A percentile compares a stretch with the other conserved stretches of the same genome.
Conservation (phyloP, 345 rosid genomes). For the Excoecaria agallocha region DNA sequence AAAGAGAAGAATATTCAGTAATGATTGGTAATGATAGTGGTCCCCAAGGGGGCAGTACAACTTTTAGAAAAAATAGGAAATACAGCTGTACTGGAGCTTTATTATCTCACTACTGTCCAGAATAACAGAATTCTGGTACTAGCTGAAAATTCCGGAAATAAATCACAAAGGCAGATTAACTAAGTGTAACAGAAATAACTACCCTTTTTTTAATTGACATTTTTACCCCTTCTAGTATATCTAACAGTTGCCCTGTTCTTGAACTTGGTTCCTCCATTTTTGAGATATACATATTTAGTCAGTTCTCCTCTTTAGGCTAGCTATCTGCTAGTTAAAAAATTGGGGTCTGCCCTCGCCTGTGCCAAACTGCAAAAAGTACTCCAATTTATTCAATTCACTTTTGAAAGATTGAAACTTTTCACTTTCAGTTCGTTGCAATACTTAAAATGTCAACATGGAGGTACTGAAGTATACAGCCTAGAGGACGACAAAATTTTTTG, state of each 20-base stretch:
- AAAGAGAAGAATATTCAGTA: too few species aligned
- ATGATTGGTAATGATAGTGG: too few species aligned
- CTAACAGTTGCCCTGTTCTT: not conserved
- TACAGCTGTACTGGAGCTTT: too few species aligned
- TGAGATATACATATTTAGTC: not conserved
- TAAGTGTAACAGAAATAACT: too few species aligned
- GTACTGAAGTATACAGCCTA: constrained; percentile 4
- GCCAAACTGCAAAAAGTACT: not conserved
- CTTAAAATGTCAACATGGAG: not conserved
- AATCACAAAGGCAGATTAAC: too few species aligned
- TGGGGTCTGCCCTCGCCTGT: not conserved
- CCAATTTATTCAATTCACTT: not conserved
- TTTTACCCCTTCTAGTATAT: too few species aligned
- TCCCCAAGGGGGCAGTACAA: too few species aligned
- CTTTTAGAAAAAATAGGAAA: too few species aligned
- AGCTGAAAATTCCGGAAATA: too few species aligned
- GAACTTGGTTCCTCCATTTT: not conserved
- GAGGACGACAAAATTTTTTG: not conserved
- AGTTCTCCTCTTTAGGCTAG: not conserved
- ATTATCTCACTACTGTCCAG: too few species aligned
- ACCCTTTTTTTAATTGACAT: too few species aligned
- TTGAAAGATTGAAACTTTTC: not conserved
- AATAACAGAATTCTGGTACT: too few species aligned
- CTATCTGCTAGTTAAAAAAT: not conserved
- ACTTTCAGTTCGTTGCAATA: not conserved